Evolutionary conservation across 2,329 filamentous ascomycete species (phyloP).

Genomic region (Monosporascus ibericus): DNA sequence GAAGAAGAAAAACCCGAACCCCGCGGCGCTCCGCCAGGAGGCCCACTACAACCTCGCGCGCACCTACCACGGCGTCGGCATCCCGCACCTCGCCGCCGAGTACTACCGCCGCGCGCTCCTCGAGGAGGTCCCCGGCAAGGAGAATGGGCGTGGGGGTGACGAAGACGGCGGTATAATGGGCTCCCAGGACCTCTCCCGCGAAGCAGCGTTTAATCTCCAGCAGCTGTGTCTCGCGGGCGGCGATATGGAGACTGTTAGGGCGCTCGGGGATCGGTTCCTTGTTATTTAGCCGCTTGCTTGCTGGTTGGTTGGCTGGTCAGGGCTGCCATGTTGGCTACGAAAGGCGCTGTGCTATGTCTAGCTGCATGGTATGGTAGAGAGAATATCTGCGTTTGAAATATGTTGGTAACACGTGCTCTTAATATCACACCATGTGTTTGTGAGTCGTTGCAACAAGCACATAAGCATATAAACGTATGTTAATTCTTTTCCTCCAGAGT

Average conservation of each 20-base stretch:
- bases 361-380: background rate
- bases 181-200: slow-evolving; percentile 16
- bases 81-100: slow-evolving; percentile 65
- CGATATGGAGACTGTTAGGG: slow-evolving; percentile 16
- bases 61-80: slow-evolving; percentile 68
- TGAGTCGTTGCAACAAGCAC: too few relatives aligned
- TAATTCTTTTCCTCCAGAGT: too few relatives aligned
- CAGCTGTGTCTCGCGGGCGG: slow-evolving; percentile 24
- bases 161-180: slow-evolving; percentile 11
- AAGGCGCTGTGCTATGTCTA: background rate
- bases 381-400: too few relatives aligned
- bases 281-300: slow-evolving; percentile 2
- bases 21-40: slow-evolving; percentile 54
- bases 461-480: too few relatives aligned
- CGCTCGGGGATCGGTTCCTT: slow-evolving; percentile 17
- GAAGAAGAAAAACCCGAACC: background rate
- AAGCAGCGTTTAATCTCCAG: slow-evolving; percentile 25
- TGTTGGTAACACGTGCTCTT: too few relatives aligned
- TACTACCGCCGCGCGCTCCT: slow-evolving; percentile 54
- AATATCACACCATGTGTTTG: too few relatives aligned
- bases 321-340: too few relatives aligned
- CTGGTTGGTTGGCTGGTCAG: background rate
- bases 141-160: background rate
- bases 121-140: slow-evolving; percentile 25
- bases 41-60: slow-evolving; percentile 77